Evolutionary conservation across 768 basidiomycete species (phyloP), one percentile per base, ranked within the genome.

Genomic region (Hirschioporus abietinus): DNA sequence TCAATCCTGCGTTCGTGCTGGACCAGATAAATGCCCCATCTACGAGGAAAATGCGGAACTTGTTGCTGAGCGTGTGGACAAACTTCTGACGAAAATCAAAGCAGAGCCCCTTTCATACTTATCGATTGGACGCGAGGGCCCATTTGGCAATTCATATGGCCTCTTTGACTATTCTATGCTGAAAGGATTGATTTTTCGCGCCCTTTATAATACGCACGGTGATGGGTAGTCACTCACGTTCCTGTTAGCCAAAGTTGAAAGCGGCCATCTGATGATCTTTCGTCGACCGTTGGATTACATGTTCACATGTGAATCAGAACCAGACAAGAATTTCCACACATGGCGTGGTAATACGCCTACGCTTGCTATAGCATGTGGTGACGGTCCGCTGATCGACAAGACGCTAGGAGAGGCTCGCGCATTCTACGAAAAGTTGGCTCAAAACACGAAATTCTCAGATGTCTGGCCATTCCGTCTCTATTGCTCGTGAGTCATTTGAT

Each of bases 191-290:
- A 60, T 71, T 23, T 71, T 70, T 63, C 8, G 2, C 27, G 52
- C 61, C 3, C 57, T 70, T 10, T 70, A 70, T 63, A 60, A 58
- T 7, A 67, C 71, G 9, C 72, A 71, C 64, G 65, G 26, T 20
- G 15, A 64, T 25, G 72, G 67, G 64, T 64, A 66, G 18, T 18
- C 36, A 6, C 68, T 75, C 7, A 72, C 70, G 5, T 60, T 66
- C 26, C 71, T 64, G 1, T 68, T 77, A 24, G 71, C 74, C 24
- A 70, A 70, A 25, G 70, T 74, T 1, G 71, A 74, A 42, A 62
- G 59, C 2, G 76, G 76, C 30, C 71, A 63, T 12, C 1, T 1
- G 4, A 30, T 68, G 12, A n/a, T 58, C 9, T 34, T 64, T 52
- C 52, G 66, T 4, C 42, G 68, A 60, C 25, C 59, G 35, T 35